Evolutionary conservation across 2,329 filamentous ascomycete genomes (phyloP).

Genomic region (Fonsecaea monophora): DNA sequence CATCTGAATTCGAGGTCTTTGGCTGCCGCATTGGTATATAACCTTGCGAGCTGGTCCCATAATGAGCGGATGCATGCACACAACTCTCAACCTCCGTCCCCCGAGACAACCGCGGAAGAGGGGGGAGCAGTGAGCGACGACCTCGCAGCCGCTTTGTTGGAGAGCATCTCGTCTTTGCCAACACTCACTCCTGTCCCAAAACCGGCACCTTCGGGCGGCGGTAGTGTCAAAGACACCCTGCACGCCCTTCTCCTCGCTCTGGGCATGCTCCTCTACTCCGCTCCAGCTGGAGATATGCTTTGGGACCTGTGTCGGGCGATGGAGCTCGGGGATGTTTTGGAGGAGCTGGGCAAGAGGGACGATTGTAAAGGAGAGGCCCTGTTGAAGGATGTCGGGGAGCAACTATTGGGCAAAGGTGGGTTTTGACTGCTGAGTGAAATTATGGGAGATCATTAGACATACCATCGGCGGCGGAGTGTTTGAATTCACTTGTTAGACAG

Average conservation of each 20-base stretch:
- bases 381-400: conserved; percentile 58
- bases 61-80: conserved; percentile 65
- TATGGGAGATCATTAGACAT: neutral
- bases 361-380: conserved; percentile 65
- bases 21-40: conserved; percentile 82
- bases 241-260: conserved; percentile 78
- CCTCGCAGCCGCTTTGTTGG: conserved; percentile 75
- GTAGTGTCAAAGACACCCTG: conserved; percentile 65
- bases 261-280: conserved; percentile 76
- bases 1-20: conserved; percentile 78
- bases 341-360: conserved; percentile 50
- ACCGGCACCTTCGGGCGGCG: conserved; percentile 6
- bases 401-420: conserved; percentile 51
- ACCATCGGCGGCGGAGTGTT: neutral
- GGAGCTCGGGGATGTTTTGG: conserved; percentile 72
- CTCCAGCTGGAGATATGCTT: conserved; percentile 71
- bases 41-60: conserved; percentile 75
- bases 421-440: conserved; percentile 18
- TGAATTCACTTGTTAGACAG: neutral
- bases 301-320: conserved; percentile 78
- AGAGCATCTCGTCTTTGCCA: conserved; percentile 46
- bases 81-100: conserved; percentile 49
- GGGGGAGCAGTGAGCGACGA: conserved; percentile 61
- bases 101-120: conserved; percentile 51
- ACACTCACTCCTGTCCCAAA: neutral